Base-by-base conservation (phyloP, 1,139 yeast genomes). In the Taphrina betulina region DNA sequence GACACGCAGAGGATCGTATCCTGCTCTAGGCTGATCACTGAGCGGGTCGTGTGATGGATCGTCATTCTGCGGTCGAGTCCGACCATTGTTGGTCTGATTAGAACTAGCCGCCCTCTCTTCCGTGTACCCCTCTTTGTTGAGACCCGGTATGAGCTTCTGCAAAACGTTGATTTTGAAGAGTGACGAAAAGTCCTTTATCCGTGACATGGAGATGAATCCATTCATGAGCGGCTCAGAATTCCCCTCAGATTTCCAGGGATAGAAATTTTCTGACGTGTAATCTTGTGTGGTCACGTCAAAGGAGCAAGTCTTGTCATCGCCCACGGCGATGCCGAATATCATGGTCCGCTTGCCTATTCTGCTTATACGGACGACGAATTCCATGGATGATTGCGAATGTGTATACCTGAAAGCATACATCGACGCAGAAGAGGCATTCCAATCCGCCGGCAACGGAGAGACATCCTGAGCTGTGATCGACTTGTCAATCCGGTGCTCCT, bases 341-440 rank as follows among this genome's bases (percentile, higher is more conserved):
- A 60, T 28, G 7, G 45, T 24, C 12, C 57, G 58, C 22, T 54
- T 50, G 10, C 62, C 63, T 40, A 61, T 44, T 24, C 52, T 46
- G 19, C 38, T 43, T 24, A 43, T 20, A 4, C 48, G 14, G 10
- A 33, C 29, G 24, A 58, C 26, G 31, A 57, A 57, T 12, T 56
- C 42, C 10, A 53, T 41, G 12, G 58, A 24, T 5, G 58, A 53
- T 26, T 52, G 57, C 7, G 40, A 3, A 36, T 59, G 60, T 17
- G 17, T 31, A 24, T 61, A 61, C 26, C 57, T 19, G 35, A 58
- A 60, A 3, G 53, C 26, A 38, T 58, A 57, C 23, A 50, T 52
- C 37, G 59, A 17, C 4, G 54, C 50, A 4, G 48, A 26, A 16
- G 62, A 44, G 12, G 54, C 12, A 12, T 35, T 45, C 29, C 38